phyloP scores from a whole-genome alignment of 2,329 filamentous ascomycete genomes.

The Fusarium camptoceras region DNA sequence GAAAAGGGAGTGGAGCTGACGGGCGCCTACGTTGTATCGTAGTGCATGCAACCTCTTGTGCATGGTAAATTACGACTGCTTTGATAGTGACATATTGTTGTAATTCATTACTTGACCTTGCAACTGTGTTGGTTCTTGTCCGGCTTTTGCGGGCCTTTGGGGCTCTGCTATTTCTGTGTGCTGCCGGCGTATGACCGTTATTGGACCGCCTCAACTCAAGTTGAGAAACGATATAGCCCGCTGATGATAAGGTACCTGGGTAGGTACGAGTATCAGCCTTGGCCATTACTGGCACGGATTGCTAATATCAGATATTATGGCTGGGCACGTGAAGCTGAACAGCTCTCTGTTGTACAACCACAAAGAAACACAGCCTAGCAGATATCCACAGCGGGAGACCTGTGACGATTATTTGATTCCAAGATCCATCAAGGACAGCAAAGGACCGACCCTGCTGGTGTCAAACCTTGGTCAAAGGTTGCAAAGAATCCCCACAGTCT shows the following conservation, averaged over 20 bases:
- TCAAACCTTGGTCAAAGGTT: slow-evolving; percentile 15
- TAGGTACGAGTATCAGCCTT: slow-evolving; percentile 12
- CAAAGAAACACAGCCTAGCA: slow-evolving; percentile 8
- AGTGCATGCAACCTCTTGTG: slow-evolving; percentile 14
- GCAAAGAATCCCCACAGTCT: slow-evolving; percentile 28
- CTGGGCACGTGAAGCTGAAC: slow-evolving; percentile 7
- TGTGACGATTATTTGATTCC: slow-evolving; percentile 16
- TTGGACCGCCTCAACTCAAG: slow-evolving; percentile 33
- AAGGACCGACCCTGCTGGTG: slow-evolving; percentile 29
- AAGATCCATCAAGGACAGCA: slow-evolving; percentile 12
- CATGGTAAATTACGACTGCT: slow-evolving; percentile 14
- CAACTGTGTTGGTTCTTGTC: slow-evolving; percentile 26
- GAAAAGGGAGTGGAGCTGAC: slow-evolving; percentile 18
- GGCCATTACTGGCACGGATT: neutral
- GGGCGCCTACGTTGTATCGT: neutral
- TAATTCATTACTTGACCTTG: slow-evolving; percentile 3
- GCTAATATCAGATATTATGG: slow-evolving; percentile 3
- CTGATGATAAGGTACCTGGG: neutral
- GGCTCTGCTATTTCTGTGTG: slow-evolving; percentile 25
- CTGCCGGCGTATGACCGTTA: slow-evolving; percentile 15
- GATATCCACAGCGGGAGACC: slow-evolving; percentile 29
- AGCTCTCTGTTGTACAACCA: neutral
- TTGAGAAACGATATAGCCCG: slow-evolving; percentile 13
- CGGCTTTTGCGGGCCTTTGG: slow-evolving; percentile 34
- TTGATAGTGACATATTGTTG: slow-evolving; percentile 20